Evolutionary conservation across 2,329 filamentous ascomycete genomes (phyloP).

Genomic region (Aspergillus niger): DNA sequence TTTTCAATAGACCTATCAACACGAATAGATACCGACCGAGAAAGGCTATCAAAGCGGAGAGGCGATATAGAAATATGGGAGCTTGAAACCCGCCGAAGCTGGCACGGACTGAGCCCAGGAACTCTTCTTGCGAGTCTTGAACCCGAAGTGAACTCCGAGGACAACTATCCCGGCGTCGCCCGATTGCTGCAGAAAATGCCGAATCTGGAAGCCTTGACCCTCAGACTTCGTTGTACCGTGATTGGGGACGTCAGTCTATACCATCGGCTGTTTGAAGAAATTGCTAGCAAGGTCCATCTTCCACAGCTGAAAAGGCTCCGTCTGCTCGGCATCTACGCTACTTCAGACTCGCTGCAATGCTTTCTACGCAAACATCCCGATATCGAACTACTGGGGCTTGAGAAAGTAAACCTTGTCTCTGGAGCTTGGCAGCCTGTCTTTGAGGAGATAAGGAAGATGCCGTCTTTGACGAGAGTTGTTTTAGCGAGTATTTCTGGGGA

Average conservation of each 20-base stretch:
- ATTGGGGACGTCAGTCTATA: not conserved
- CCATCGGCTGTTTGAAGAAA: not conserved
- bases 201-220: not conserved
- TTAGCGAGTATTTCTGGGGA: not conserved
- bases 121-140: not conserved
- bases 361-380: not conserved
- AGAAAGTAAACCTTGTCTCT: not conserved
- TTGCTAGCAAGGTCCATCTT: not conserved
- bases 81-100: not conserved
- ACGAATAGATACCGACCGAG: not conserved
- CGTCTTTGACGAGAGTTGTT: not conserved
- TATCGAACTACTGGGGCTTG: not conserved
- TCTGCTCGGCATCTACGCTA: conserved; percentile 1
- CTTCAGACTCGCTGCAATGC: not conserved
- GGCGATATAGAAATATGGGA: not conserved
- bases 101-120: not conserved
- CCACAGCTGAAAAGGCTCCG: not conserved
- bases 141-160: not conserved
- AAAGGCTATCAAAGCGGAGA: not conserved
- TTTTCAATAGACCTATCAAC: not conserved
- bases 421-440: not conserved
- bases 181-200: not conserved
- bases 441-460: not conserved
- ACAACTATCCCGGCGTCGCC: not conserved
- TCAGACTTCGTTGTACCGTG: not conserved